phyloP scores from a whole-genome alignment of 805 yeast genomes.

The Wickerhamiella azymoides region DNA sequence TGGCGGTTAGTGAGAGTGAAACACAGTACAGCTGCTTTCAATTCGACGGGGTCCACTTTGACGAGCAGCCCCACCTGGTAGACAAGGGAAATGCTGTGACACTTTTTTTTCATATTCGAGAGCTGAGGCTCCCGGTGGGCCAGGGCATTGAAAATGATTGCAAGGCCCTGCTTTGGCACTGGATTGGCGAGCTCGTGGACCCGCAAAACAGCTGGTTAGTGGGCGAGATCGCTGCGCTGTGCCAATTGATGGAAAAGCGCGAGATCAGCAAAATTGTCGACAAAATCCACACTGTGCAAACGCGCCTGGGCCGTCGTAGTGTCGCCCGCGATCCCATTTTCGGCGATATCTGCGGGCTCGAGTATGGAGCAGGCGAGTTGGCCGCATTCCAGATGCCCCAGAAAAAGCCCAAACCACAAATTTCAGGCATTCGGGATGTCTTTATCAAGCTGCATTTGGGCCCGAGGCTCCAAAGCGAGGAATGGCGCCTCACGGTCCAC shows the following conservation, averaged over 20 bases:
- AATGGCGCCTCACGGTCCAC: background rate
- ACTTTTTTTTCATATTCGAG: background rate
- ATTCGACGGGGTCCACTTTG: background rate
- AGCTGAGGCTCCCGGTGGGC: background rate
- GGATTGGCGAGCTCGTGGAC: background rate
- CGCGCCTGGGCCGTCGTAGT: background rate
- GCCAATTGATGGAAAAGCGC: slow-evolving; percentile 1
- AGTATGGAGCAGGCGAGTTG: slow-evolving; percentile 1
- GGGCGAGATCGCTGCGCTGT: background rate
- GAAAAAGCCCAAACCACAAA: background rate
- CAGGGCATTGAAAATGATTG: slow-evolving; percentile 10
- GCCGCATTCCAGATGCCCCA: background rate
- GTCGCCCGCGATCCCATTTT: slow-evolving; percentile 1
- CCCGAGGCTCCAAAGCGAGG: background rate
- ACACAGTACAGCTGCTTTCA: background rate
- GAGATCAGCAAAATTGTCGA: background rate
- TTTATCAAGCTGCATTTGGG: background rate
- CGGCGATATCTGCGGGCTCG: slow-evolving; percentile 2
- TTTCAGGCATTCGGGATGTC: background rate
- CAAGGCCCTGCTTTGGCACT: slow-evolving; percentile 8
- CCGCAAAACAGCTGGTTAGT: background rate
- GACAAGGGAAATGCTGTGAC: background rate
- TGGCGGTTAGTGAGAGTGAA: background rate
- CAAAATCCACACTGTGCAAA: background rate
- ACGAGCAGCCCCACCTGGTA: background rate